Evolutionary conservation across 768 basidiomycete genomes (phyloP).

Genomic region (Phaeolepiota aurea): DNA sequence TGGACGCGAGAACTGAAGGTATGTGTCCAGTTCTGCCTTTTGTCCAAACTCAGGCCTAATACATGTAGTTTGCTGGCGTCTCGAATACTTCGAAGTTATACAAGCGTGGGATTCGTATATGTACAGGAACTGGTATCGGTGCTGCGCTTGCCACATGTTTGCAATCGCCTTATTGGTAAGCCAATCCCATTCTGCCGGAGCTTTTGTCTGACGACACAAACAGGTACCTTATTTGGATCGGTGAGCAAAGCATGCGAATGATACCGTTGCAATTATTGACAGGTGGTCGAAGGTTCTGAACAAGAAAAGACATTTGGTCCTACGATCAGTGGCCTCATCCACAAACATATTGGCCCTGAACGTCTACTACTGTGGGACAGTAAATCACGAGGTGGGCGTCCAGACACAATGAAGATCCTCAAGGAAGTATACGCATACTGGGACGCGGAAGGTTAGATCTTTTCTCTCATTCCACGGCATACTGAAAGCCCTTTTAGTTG

Average conservation of each 20-base stretch:
- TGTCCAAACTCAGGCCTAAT: conserved; percentile 5
- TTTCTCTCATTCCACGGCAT: background rate
- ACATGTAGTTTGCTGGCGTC: conserved; percentile 62
- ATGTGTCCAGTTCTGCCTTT: conserved; percentile 5
- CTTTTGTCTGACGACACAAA: conserved; percentile 5
- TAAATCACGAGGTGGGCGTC: conserved; percentile 64
- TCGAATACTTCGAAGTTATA: conserved; percentile 78
- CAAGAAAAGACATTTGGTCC: conserved; percentile 71
- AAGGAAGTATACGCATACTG: conserved; percentile 61
- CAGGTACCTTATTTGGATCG: conserved; percentile 79
- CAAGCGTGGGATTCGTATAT: conserved; percentile 71
- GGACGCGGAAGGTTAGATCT: conserved; percentile 54
- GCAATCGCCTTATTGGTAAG: conserved; percentile 67
- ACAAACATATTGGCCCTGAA: conserved; percentile 63
- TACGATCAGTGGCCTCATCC: conserved; percentile 68
- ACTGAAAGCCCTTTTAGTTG: conserved; percentile 31
- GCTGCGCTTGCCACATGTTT: conserved; percentile 72
- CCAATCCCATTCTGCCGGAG: conserved; percentile 7
- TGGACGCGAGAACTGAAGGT: conserved; percentile 83
- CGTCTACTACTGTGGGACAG: conserved; percentile 74
- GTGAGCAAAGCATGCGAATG: conserved; percentile 18
- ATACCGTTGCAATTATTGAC: background rate
- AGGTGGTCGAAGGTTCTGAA: conserved; percentile 45
- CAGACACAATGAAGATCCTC: conserved; percentile 70
- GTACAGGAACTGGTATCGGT: conserved; percentile 77